Evolutionary conservation across 2,329 filamentous ascomycete species (phyloP).

Genomic region (Fusarium nematophilum): DNA sequence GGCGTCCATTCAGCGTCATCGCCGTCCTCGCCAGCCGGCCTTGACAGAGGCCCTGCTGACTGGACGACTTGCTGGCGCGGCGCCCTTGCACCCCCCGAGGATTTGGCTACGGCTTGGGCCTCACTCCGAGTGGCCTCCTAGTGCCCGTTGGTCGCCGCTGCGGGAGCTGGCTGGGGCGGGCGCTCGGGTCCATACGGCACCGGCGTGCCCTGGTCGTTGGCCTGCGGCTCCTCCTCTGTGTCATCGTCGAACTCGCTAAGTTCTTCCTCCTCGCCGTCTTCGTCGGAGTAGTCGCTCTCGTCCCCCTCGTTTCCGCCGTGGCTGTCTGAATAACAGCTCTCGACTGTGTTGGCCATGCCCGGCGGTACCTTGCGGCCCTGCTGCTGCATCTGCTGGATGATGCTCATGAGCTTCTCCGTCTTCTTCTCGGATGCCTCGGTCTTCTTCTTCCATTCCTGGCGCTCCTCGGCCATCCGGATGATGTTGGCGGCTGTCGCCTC

Average conservation of each 20-base stretch:
- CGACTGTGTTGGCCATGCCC: slow-evolving; percentile 70
- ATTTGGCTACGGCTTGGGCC: slow-evolving; percentile 25
- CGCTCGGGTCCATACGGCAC: slow-evolving; percentile 62
- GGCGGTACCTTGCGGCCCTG: slow-evolving; percentile 84
- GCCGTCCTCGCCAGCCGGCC: neutral
- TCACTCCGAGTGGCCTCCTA: slow-evolving; percentile 47
- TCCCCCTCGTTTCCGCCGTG: slow-evolving; percentile 62
- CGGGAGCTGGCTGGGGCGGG: slow-evolving; percentile 53
- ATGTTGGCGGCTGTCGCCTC: slow-evolving; percentile 95
- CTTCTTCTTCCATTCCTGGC: slow-evolving; percentile 84
- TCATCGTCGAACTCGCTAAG: slow-evolving; percentile 75
- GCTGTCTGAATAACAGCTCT: slow-evolving; percentile 67
- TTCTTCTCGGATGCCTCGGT: slow-evolving; percentile 68
- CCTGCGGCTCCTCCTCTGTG: slow-evolving; percentile 62
- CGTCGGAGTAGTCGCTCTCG: slow-evolving; percentile 74
- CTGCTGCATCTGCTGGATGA: slow-evolving; percentile 96
- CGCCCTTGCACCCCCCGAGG: neutral
- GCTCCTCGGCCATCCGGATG: slow-evolving; percentile 95
- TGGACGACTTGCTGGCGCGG: neutral
- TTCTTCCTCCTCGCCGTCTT: slow-evolving; percentile 71
- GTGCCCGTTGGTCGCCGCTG: slow-evolving; percentile 57
- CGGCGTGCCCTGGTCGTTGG: slow-evolving; percentile 49
- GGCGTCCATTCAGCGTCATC: neutral
- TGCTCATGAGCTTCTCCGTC: slow-evolving; percentile 90
- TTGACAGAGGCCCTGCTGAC: neutral